Evolutionary conservation across 352 stramenopile genomes (phyloP).

Genomic region (Stramenopiles sp.): DNA sequence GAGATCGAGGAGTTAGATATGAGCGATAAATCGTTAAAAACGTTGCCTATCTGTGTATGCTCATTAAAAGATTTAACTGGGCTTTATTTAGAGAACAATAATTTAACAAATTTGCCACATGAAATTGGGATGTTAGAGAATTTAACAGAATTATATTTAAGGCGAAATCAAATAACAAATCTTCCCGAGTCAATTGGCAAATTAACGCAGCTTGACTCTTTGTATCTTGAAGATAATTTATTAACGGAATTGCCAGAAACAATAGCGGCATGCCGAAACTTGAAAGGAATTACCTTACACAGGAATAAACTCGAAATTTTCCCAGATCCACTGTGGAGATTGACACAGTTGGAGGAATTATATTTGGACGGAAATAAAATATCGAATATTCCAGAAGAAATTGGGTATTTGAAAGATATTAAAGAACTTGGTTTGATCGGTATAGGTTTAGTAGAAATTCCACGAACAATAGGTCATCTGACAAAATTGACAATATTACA

Average conservation of each 20-base stretch:
- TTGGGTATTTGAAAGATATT: slow-evolving; percentile 44
- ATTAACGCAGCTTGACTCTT: slow-evolving; percentile 38
- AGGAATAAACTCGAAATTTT: slow-evolving; percentile 45
- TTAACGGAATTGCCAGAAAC: slow-evolving; percentile 35
- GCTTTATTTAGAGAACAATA: slow-evolving; percentile 51
- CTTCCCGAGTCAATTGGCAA: slow-evolving; percentile 33
- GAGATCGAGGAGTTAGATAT: slow-evolving; percentile 50
- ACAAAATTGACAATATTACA: slow-evolving; percentile 49
- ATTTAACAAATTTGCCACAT: slow-evolving; percentile 31
- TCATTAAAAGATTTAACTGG: slow-evolving; percentile 35
- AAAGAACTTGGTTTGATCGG: slow-evolving; percentile 43
- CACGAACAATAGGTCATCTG: slow-evolving; percentile 39
- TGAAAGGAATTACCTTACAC: slow-evolving; percentile 48
- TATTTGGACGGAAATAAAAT: slow-evolving; percentile 53
- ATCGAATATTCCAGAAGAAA: slow-evolving; percentile 37
- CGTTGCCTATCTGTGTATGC: slow-evolving; percentile 36
- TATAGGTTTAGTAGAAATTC: slow-evolving; percentile 40
- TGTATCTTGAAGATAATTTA: slow-evolving; percentile 61
- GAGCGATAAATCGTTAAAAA: slow-evolving; percentile 39
- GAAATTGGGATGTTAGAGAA: slow-evolving; percentile 29
- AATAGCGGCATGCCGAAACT: slow-evolving; percentile 27
- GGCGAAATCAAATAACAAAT: slow-evolving; percentile 39
- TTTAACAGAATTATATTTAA: slow-evolving; percentile 51
- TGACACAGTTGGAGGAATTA: slow-evolving; percentile 46
- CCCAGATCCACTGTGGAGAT: slow-evolving; percentile 35